A percentile compares a stretch with the other conserved stretches of the same genome.
phyloP scores from a whole-genome alignment of 768 basidiomycete genomes.

The Suillus variegatus region DNA sequence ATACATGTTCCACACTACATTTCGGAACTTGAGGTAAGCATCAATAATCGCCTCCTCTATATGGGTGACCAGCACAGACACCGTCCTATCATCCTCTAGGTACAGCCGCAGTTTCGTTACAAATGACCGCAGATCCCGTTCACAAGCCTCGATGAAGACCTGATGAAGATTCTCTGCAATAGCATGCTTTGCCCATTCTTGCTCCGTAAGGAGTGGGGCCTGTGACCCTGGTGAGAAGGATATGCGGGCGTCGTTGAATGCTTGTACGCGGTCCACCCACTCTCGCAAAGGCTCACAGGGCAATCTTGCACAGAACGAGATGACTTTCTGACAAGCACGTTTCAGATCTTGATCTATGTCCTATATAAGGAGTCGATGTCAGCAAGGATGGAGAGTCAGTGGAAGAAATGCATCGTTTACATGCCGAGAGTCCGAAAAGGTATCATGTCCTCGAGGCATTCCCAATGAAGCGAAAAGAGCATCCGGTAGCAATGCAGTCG shows the following conservation, averaged over 20 bases:
- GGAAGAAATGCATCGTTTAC: constrained; percentile 41
- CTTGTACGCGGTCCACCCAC: constrained; percentile 60
- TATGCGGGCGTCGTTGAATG: constrained; percentile 30
- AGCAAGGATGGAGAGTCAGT: neutral
- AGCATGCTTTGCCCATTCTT: constrained; percentile 53
- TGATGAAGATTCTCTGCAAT: constrained; percentile 51
- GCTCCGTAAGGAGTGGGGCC: constrained; percentile 33
- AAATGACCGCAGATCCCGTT: constrained; percentile 54
- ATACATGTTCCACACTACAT: constrained; percentile 55
- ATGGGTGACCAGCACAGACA: constrained; percentile 75
- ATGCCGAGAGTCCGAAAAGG: constrained; percentile 69
- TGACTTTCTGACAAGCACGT: constrained; percentile 82
- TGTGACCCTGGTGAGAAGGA: constrained; percentile 10
- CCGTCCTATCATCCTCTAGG: constrained; percentile 79
- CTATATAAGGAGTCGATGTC: constrained; percentile 38
- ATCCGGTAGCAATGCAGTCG: constrained; percentile 55
- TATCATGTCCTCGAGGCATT: constrained; percentile 60
- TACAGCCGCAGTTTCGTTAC: constrained; percentile 70
- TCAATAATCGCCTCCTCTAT: constrained; percentile 74
- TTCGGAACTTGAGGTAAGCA: constrained; percentile 73
- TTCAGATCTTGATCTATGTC: constrained; percentile 88
- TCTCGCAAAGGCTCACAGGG: constrained; percentile 60
- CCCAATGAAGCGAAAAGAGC: constrained; percentile 71
- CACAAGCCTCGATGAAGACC: constrained; percentile 55
- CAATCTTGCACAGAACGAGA: constrained; percentile 56